These are phyloP conservation scores for Chaetomium cochliodes DNA, from an alignment of 495 filamentous ascomycete genomes.

Conservation along the genomic window DNA sequence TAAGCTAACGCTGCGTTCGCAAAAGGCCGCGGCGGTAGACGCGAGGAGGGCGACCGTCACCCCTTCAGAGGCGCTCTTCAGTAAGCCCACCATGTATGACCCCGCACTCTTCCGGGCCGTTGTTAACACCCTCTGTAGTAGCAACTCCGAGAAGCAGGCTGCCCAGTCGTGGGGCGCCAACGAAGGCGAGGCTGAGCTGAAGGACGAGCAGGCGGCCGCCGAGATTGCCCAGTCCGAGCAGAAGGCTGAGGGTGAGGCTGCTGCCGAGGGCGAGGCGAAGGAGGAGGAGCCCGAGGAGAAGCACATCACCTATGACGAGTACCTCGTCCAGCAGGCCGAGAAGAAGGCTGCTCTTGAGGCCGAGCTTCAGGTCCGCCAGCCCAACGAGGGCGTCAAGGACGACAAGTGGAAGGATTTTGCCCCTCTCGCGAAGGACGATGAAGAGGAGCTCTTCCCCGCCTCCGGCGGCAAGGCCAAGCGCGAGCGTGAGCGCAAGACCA, in stretches of 20 bases:
- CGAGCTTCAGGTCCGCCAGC: slow-evolving; percentile 68
- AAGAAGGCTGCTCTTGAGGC: slow-evolving; percentile 72
- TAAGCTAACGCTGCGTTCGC: slow-evolving; percentile 19
- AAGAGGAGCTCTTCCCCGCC: slow-evolving; percentile 74
- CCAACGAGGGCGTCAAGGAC: slow-evolving; percentile 82
- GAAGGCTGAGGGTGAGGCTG: slow-evolving; percentile 54
- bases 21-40: slow-evolving; percentile 53
- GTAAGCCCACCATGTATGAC: slow-evolving; percentile 48
- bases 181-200: slow-evolving; percentile 74
- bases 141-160: slow-evolving; percentile 91
- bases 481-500: slow-evolving; percentile 87
- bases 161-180: slow-evolving; percentile 84
- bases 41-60: slow-evolving; percentile 76
- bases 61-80: slow-evolving; percentile 67
- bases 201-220: slow-evolving; percentile 85
- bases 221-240: slow-evolving; percentile 79
- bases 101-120: background rate
- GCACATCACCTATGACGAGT: slow-evolving; percentile 81
- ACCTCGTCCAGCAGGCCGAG: slow-evolving; percentile 82
- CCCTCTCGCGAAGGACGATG: slow-evolving; percentile 68
- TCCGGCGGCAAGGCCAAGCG: slow-evolving; percentile 77
- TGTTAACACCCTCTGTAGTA: slow-evolving; percentile 37
- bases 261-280: slow-evolving; percentile 40
- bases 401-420: slow-evolving; percentile 89
- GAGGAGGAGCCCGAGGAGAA: slow-evolving; percentile 77